Conservation (phyloP, 257 asterid species). For the Phtheirospermum japonicum region DNA sequence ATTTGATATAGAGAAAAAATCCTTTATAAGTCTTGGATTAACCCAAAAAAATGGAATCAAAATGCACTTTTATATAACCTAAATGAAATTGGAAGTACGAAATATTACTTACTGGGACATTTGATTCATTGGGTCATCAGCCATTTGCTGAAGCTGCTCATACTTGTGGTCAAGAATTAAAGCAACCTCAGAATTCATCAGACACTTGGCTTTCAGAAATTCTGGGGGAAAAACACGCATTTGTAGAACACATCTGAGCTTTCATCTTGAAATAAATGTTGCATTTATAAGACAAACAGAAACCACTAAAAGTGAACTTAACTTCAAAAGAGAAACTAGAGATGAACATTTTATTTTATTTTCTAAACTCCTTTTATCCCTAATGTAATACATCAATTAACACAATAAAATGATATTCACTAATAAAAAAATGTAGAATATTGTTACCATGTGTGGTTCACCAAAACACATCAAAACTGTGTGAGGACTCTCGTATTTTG, state of each 20-base stretch:
- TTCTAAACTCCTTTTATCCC: neutral
- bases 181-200: conserved; percentile 92
- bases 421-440: neutral
- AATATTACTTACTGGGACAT: conserved; percentile 71
- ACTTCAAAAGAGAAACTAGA: neutral
- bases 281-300: neutral
- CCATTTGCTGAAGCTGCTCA: conserved; percentile 95
- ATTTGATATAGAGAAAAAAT: neutral
- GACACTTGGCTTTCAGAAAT: conserved; percentile 78
- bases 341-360: too few species aligned
- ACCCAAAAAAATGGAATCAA: neutral
- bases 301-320: neutral
- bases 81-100: conserved; percentile 16
- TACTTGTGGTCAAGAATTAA: conserved; percentile 87
- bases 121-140: conserved; percentile 87
- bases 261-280: neutral
- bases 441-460: neutral
- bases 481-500: too few species aligned
- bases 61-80: neutral
- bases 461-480: neutral
- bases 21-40: neutral
- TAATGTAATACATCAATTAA: conserved; percentile 2
- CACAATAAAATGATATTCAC: neutral
- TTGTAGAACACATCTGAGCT: conserved; percentile 11
- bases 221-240: conserved; percentile 34